Conservation (phyloP, 345 rosid genomes). For the Citrus unshiu region DNA sequence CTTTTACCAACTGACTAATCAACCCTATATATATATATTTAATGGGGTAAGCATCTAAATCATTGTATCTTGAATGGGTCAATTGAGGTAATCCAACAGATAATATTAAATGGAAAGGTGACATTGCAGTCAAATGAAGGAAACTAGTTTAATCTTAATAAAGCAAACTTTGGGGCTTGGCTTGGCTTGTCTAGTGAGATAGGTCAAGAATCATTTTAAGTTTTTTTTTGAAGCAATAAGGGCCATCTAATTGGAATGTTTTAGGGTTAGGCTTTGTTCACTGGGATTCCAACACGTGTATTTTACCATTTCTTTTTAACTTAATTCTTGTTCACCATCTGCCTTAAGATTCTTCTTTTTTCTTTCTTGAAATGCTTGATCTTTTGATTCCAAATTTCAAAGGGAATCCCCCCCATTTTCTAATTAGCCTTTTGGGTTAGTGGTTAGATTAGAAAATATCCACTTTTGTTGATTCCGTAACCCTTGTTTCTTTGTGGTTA, state of each 20-base stretch:
- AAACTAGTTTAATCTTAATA: background rate
- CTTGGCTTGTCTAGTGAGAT: background rate
- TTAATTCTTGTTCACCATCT: background rate
- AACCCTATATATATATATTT: background rate
- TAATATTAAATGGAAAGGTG: background rate
- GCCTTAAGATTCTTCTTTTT: constrained; percentile 10
- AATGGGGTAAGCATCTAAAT: background rate
- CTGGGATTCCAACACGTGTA: constrained; percentile 18
- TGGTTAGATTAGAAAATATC: constrained; percentile 10
- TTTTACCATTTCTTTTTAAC: background rate
- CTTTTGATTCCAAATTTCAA: constrained; percentile 4
- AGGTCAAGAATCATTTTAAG: constrained; percentile 12
- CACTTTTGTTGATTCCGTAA: constrained; percentile 24
- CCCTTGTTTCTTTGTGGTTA: background rate
- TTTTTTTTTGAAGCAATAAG: background rate
- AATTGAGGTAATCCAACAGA: constrained; percentile 13
- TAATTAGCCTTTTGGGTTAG: background rate
- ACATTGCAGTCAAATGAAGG: background rate
- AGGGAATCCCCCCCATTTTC: constrained; percentile 17
- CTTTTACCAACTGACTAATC: background rate
- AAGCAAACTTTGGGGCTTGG: background rate
- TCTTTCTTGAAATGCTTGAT: background rate
- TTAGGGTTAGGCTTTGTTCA: background rate
- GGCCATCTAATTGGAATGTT: constrained; percentile 26
- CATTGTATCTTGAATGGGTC: background rate